These are phyloP conservation scores for Ephemerocybe angulata DNA, from an alignment of 768 basidiomycete species.

Conservation along the genomic window DNA sequence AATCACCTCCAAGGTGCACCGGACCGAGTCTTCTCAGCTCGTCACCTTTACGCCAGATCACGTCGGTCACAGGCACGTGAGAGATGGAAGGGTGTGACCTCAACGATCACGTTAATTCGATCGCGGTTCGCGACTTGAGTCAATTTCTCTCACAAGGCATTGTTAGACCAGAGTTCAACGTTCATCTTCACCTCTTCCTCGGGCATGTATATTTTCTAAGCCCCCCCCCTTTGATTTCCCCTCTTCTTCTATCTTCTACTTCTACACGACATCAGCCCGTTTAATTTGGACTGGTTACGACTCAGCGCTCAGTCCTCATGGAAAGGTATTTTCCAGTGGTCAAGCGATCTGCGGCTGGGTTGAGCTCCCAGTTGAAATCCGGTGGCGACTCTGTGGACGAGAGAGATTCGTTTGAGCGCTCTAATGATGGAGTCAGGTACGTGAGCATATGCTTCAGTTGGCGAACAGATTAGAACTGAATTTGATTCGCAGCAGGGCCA, in stretches of 20 bases:
- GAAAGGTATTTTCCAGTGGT: constrained; percentile 22
- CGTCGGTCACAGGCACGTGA: neutral
- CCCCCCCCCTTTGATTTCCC: constrained; percentile 5
- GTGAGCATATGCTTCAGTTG: too few relatives aligned
- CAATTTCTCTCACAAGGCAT: neutral
- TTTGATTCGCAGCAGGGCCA: neutral
- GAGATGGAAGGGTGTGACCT: neutral
- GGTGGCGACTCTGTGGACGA: too few relatives aligned
- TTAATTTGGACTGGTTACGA: too few relatives aligned
- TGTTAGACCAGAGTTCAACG: neutral
- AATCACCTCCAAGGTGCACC: neutral
- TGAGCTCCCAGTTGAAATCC: neutral
- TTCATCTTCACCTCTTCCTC: neutral
- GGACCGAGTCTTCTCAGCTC: neutral
- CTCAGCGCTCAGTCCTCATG: constrained; percentile 18
- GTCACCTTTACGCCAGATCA: neutral
- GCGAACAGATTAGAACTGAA: neutral
- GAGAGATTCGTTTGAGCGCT: too few relatives aligned
- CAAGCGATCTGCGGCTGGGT: constrained; percentile 10
- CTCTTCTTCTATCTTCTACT: neutral
- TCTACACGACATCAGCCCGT: too few relatives aligned
- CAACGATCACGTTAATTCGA: neutral
- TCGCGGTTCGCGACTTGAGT: neutral
- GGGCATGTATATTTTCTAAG: neutral
- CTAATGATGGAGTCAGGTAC: too few relatives aligned